Evolutionary conservation across 495 filamentous ascomycete genomes (phyloP).

Genomic region (Penicillium parvum): DNA sequence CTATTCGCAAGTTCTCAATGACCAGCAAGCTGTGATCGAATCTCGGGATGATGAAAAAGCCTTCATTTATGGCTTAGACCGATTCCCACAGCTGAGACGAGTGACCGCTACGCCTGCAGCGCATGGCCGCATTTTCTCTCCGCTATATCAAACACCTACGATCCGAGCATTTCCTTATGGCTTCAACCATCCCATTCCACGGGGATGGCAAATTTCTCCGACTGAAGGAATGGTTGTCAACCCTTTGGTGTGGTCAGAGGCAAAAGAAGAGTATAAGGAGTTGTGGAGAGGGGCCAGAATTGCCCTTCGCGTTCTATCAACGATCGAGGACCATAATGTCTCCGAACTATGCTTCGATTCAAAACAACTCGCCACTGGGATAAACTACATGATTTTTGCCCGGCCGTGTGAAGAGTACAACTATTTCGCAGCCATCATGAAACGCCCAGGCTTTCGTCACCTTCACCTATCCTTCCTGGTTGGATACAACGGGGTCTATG

Average conservation of each 20-base stretch:
- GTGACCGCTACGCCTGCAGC: slow-evolving; percentile 28
- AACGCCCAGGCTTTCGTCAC: slow-evolving; percentile 14
- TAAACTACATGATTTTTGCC: slow-evolving; percentile 10
- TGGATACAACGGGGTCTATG: slow-evolving; percentile 4
- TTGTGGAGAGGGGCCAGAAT: slow-evolving; percentile 18
- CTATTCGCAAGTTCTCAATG: slow-evolving; percentile 14
- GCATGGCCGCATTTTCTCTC: slow-evolving; percentile 23
- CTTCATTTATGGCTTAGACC: slow-evolving; percentile 18
- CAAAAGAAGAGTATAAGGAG: slow-evolving; percentile 11
- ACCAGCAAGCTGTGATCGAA: slow-evolving; percentile 17
- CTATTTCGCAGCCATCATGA: slow-evolving; percentile 10
- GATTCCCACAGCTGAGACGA: slow-evolving; percentile 22
- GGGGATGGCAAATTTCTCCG: slow-evolving; percentile 24
- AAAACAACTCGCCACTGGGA: slow-evolving; percentile 14
- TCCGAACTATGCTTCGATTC: slow-evolving; percentile 18
- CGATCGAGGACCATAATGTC: slow-evolving; percentile 6
- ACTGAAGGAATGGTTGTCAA: slow-evolving; percentile 1
- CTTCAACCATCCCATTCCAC: slow-evolving; percentile 29
- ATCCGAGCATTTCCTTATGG: slow-evolving; percentile 27
- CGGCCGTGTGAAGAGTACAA: slow-evolving; percentile 18
- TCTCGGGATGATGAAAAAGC: slow-evolving; percentile 18
- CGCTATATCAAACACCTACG: slow-evolving; percentile 30
- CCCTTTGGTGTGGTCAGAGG: slow-evolving; percentile 7
- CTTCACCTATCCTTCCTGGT: slow-evolving; percentile 12
- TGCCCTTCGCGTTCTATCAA: slow-evolving; percentile 13